Percentiles rank a stretch among this genome's conserved stretches.
phyloP scores from a whole-genome alignment of 305 asterid species.

The Striga hermonthica region DNA sequence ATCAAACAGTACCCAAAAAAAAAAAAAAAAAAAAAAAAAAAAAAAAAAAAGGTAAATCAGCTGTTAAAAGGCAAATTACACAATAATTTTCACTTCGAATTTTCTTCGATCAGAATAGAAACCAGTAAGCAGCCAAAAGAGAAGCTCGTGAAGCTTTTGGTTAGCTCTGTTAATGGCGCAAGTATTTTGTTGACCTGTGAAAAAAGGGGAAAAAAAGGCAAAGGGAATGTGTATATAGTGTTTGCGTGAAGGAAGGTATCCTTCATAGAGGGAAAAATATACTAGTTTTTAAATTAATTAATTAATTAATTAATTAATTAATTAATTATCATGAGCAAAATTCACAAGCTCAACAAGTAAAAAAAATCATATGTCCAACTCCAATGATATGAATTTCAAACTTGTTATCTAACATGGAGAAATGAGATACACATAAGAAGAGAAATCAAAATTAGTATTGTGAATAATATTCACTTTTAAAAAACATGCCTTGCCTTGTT shows the following conservation, averaged over 20 bases:
- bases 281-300: neutral
- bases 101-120: neutral
- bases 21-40: neutral
- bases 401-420: too few relatives aligned
- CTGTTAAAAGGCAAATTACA: neutral
- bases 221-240: neutral
- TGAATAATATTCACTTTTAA: too few relatives aligned
- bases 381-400: too few relatives aligned
- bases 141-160: neutral
- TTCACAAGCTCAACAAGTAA: too few relatives aligned
- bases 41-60: neutral
- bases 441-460: too few relatives aligned
- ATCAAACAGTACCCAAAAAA: neutral
- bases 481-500: too few relatives aligned
- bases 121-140: neutral
- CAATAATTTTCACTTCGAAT: neutral
- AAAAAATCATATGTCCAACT: too few relatives aligned
- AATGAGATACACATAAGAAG: too few relatives aligned
- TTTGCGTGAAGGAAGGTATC: neutral
- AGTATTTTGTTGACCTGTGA: neutral
- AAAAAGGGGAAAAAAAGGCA: neutral
- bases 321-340: neutral
- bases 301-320: neutral
- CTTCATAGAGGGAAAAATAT: too few relatives aligned
- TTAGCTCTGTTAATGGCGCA: neutral